Conservation (phyloP, 176 grass and related monocot species). For the Elaeis guineensis region DNA sequence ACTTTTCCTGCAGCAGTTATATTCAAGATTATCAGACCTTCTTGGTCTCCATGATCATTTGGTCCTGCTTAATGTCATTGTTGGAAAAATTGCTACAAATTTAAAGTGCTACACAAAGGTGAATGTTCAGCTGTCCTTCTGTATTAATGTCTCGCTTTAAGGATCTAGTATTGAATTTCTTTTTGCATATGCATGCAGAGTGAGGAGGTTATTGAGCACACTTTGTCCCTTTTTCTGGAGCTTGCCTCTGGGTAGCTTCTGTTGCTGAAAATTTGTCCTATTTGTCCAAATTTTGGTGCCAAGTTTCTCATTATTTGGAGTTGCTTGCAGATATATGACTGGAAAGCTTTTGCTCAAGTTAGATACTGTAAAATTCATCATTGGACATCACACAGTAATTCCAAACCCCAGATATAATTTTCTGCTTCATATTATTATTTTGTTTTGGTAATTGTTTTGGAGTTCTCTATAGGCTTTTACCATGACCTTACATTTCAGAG, state of each 20-base stretch:
- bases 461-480: neutral
- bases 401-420: conserved; percentile 4
- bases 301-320: conserved; percentile 27
- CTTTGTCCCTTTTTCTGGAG: conserved; percentile 79
- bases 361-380: conserved; percentile 93
- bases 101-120: conserved; percentile 90
- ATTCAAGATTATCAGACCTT: conserved; percentile 94
- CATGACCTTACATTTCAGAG: conserved; percentile 34
- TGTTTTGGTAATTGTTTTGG: neutral
- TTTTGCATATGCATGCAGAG: conserved; percentile 47
- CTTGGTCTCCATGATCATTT: conserved; percentile 94
- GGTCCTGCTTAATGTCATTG: conserved; percentile 96
- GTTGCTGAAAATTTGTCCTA: conserved; percentile 3
- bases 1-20: conserved; percentile 83
- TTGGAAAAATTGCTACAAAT: conserved; percentile 98
- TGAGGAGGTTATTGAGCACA: conserved; percentile 94
- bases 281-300: conserved; percentile 5
- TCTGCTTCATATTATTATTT: neutral
- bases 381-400: conserved; percentile 83
- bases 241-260: conserved; percentile 86
- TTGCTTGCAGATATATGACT: conserved; percentile 80
- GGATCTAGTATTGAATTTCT: conserved; percentile 28
- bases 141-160: conserved; percentile 11
- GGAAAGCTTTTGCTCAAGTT: conserved; percentile 96
- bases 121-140: conserved; percentile 20